Evolutionary conservation across 2,329 filamentous ascomycete genomes (phyloP).

Genomic region (Fusarium siculi): DNA sequence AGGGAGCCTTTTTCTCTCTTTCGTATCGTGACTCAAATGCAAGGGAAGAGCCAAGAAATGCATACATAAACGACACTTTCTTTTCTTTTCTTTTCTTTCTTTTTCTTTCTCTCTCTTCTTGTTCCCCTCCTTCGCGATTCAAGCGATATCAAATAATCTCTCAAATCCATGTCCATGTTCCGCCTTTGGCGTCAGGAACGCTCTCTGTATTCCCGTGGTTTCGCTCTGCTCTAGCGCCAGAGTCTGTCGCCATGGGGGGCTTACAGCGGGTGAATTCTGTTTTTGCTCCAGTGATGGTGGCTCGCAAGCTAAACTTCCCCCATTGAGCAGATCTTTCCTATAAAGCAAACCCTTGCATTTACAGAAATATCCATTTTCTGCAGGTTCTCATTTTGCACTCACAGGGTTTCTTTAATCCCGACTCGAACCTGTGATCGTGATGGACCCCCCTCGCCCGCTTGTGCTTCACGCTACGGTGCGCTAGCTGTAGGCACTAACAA

Average conservation of each 20-base stretch:
- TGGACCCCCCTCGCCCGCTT: background rate
- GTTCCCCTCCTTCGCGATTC: too few species aligned
- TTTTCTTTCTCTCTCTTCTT: too few species aligned
- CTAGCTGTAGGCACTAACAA: background rate
- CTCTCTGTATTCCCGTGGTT: background rate
- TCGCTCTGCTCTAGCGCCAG: background rate
- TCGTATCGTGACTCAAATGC: background rate
- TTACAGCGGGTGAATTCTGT: background rate
- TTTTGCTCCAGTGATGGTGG: background rate
- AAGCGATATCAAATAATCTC: background rate
- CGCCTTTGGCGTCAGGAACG: constrained; percentile 4
- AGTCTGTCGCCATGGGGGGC: background rate
- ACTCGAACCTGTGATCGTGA: background rate
- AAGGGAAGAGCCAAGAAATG: background rate
- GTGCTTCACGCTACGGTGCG: background rate
- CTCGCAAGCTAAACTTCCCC: background rate
- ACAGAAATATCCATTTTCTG: background rate
- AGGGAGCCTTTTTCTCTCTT: constrained; percentile 6
- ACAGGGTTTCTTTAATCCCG: background rate
- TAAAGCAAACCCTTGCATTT: background rate
- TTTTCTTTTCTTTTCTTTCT: background rate
- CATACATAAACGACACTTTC: background rate
- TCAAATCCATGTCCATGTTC: constrained; percentile 1
- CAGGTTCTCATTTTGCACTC: background rate
- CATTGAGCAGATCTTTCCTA: background rate